A percentile compares a stretch with the other conserved stretches of the same genome.
These are phyloP conservation scores for Ophiostoma sp. DNA, from an alignment of 2,329 filamentous ascomycete species.

Conservation along the genomic window DNA sequence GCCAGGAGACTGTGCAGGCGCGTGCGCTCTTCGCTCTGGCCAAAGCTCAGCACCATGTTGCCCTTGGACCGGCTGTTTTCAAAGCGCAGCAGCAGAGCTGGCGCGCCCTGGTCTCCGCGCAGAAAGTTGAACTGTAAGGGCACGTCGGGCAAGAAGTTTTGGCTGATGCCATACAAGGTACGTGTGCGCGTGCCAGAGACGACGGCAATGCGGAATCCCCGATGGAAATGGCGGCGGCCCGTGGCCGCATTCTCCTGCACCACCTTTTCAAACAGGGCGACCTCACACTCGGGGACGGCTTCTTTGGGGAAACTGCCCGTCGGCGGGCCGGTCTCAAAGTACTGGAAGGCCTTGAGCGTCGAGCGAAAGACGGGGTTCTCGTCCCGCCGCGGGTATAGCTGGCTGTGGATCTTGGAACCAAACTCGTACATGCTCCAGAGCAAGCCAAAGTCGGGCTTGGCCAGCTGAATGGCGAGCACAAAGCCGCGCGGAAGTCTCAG, in stretches of 20 bases:
- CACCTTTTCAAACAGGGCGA: conserved; percentile 69
- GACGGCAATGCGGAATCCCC: conserved; percentile 72
- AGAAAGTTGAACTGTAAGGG: conserved; percentile 76
- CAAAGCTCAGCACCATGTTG: conserved; percentile 72
- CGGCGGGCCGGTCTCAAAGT: conserved; percentile 68
- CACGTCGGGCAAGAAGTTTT: conserved; percentile 58
- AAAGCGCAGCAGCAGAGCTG: conserved; percentile 65
- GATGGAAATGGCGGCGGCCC: conserved; percentile 66
- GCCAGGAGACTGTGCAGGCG: conserved; percentile 67
- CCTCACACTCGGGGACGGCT: conserved; percentile 62
- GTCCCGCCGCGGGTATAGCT: conserved; percentile 61
- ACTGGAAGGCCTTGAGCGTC: conserved; percentile 69
- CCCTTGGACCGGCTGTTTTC: conserved; percentile 61
- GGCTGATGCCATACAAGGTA: conserved; percentile 69
- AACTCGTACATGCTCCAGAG: conserved; percentile 84
- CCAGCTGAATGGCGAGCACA: conserved; percentile 63
- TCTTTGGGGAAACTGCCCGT: conserved; percentile 71
- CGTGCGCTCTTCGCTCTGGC: conserved; percentile 64
- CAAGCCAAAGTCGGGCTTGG: conserved; percentile 70
- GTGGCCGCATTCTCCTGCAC: conserved; percentile 65
- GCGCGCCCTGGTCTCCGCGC: conserved; percentile 63
- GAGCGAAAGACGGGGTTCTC: conserved; percentile 66
- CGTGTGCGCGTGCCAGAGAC: conserved; percentile 73
- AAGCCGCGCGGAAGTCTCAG: conserved; percentile 72
- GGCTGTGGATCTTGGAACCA: conserved; percentile 67